phyloP scores from a whole-genome alignment of 1,284 basidiomycete genomes.

The Ceraceosorus bombacis region DNA sequence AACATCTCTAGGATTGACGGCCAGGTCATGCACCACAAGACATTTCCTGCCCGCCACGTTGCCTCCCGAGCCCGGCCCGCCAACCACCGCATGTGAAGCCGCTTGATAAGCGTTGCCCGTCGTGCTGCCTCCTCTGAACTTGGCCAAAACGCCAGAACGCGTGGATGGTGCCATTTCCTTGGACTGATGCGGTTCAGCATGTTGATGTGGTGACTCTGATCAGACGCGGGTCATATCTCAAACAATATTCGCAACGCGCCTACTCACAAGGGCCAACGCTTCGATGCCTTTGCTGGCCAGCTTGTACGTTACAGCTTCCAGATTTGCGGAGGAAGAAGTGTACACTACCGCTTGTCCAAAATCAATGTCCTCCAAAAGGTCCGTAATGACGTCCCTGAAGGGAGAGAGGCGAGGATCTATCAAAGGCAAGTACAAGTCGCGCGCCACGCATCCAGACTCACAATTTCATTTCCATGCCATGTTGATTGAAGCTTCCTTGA shows the following conservation, averaged over 20 bases:
- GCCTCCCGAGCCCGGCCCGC: constrained; percentile 27
- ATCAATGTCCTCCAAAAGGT: constrained; percentile 84
- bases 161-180: constrained; percentile 76
- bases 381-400: constrained; percentile 68
- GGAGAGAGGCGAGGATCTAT: neutral
- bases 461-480: constrained; percentile 84
- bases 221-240: neutral
- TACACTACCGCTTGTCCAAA: constrained; percentile 41
- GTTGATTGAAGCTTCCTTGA: constrained; percentile 51
- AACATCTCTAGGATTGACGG: constrained; percentile 77
- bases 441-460: neutral
- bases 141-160: constrained; percentile 69
- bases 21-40: constrained; percentile 81
- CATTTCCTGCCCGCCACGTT: constrained; percentile 52
- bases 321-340: constrained; percentile 38
- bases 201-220: neutral
- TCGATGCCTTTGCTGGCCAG: constrained; percentile 76
- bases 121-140: constrained; percentile 59
- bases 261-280: constrained; percentile 57
- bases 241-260: neutral
- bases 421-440: neutral
- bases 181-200: constrained; percentile 54
- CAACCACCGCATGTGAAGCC: constrained; percentile 19
- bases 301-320: constrained; percentile 59
- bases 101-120: constrained; percentile 17